phyloP scores from a whole-genome alignment of 2,329 filamentous ascomycete species.

The Scortechinia acanthostroma region DNA sequence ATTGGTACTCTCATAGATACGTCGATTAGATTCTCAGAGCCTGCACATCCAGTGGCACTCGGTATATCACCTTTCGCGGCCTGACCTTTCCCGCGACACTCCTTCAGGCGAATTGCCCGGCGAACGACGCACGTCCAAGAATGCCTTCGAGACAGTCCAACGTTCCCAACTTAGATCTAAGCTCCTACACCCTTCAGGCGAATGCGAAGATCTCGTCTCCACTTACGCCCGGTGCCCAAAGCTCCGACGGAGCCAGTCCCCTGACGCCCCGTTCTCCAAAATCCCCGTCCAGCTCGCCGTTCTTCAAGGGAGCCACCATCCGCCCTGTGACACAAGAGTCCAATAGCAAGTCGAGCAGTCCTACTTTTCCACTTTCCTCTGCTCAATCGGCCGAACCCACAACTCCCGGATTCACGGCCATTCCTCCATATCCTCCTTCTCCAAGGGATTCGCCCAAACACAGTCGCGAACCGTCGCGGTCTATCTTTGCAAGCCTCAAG shows the following conservation, averaged over 20 bases:
- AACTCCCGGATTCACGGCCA: slow-evolving; percentile 32
- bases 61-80: neutral
- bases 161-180: slow-evolving; percentile 25
- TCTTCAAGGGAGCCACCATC: slow-evolving; percentile 25
- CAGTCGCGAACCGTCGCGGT: slow-evolving; percentile 29
- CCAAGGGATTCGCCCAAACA: slow-evolving; percentile 28
- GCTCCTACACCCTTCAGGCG: slow-evolving; percentile 16
- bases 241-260: slow-evolving; percentile 21
- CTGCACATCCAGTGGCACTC: neutral
- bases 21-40: neutral
- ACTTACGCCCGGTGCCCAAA: slow-evolving; percentile 20
- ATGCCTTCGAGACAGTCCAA: slow-evolving; percentile 24
- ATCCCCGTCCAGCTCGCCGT: slow-evolving; percentile 22
- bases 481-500: slow-evolving; percentile 35
- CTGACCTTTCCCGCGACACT: neutral
- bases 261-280: slow-evolving; percentile 25
- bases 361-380: slow-evolving; percentile 15
- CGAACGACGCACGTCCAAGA: too few relatives aligned
- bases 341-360: slow-evolving; percentile 12
- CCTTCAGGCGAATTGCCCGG: too few relatives aligned
- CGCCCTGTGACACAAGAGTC: slow-evolving; percentile 20
- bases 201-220: slow-evolving; percentile 18
- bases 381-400: slow-evolving; percentile 11
- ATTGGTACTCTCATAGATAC: neutral
- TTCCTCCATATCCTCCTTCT: slow-evolving; percentile 31